These are phyloP conservation scores for Colletotrichum siamense DNA, from an alignment of 2,329 filamentous ascomycete species.

Conservation along the genomic window DNA sequence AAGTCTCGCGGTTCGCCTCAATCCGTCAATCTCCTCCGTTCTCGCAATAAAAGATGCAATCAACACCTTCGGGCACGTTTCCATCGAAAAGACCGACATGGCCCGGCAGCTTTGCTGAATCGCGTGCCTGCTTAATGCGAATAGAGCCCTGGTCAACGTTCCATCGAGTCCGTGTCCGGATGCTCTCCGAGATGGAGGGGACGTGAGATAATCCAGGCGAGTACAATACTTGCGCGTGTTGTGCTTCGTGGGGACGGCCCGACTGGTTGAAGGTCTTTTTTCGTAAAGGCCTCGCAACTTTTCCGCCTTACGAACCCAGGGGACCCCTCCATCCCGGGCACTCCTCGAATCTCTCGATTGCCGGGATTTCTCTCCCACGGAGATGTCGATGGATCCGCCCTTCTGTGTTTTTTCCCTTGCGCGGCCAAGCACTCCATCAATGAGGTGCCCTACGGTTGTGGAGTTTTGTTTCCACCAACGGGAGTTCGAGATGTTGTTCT, in stretches of 20 bases:
- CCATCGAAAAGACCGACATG: conserved; percentile 1
- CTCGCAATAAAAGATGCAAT: not conserved
- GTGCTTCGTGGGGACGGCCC: not conserved
- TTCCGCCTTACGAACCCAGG: not conserved
- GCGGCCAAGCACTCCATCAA: conserved; percentile 8
- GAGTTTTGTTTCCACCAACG: conserved; percentile 18
- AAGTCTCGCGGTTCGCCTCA: not conserved
- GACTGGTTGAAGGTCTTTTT: not conserved
- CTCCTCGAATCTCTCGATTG: conserved; percentile 15
- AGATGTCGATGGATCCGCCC: conserved; percentile 1
- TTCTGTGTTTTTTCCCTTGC: not conserved
- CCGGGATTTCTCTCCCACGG: conserved; percentile 10
- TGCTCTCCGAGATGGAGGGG: not conserved
- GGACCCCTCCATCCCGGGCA: not conserved
- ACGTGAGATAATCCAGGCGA: not conserved
- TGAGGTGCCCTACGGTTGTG: conserved; percentile 1
- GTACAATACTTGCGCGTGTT: not conserved
- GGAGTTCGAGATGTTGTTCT: not conserved
- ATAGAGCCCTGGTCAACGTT: conserved; percentile 10
- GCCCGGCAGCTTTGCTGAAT: not conserved
- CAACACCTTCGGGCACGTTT: not conserved
- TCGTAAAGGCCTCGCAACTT: not conserved
- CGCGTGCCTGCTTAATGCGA: not conserved
- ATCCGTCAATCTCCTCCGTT: not conserved
- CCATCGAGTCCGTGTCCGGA: conserved; percentile 5